A percentile compares a stretch with the other conserved stretches of the same genome.
These are phyloP conservation scores for Stephanocyclus meneghinianus DNA, from an alignment of 352 stramenopile genomes.

Conservation along the genomic window DNA sequence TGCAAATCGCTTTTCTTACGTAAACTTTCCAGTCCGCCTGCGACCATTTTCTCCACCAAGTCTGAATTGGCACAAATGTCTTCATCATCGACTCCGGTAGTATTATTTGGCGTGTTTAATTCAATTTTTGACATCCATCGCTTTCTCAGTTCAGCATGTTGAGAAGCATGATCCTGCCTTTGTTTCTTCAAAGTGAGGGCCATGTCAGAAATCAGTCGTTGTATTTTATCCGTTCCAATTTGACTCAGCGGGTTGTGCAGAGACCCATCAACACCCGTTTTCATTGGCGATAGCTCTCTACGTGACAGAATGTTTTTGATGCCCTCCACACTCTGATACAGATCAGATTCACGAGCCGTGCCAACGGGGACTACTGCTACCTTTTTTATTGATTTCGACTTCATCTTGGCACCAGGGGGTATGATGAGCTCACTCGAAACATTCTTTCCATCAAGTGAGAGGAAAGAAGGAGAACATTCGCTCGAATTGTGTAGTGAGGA, in stretches of 20 bases:
- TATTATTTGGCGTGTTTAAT: background rate
- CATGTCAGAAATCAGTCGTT: background rate
- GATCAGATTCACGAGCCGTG: conserved; percentile 46
- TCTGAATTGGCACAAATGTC: conserved; percentile 30
- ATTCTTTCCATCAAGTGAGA: background rate
- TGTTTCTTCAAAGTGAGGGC: conserved; percentile 1
- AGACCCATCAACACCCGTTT: conserved; percentile 16
- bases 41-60: conserved; percentile 37
- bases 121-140: conserved; percentile 22
- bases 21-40: conserved; percentile 37
- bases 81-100: background rate
- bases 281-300: conserved; percentile 13
- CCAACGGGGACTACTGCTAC: conserved; percentile 11
- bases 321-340: conserved; percentile 28
- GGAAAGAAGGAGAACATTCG: background rate
- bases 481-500: background rate
- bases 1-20: conserved; percentile 26
- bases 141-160: conserved; percentile 15
- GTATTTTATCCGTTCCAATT: conserved; percentile 13
- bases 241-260: conserved; percentile 17
- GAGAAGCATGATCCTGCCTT: background rate
- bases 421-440: conserved; percentile 23
- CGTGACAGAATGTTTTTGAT: conserved; percentile 33
- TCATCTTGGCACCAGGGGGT: background rate
- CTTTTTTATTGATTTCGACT: conserved; percentile 6